Evolutionary conservation across 2,329 filamentous ascomycete species (phyloP), one percentile per base, ranked within the genome.

Genomic region (Parastagonospora avenae): DNA sequence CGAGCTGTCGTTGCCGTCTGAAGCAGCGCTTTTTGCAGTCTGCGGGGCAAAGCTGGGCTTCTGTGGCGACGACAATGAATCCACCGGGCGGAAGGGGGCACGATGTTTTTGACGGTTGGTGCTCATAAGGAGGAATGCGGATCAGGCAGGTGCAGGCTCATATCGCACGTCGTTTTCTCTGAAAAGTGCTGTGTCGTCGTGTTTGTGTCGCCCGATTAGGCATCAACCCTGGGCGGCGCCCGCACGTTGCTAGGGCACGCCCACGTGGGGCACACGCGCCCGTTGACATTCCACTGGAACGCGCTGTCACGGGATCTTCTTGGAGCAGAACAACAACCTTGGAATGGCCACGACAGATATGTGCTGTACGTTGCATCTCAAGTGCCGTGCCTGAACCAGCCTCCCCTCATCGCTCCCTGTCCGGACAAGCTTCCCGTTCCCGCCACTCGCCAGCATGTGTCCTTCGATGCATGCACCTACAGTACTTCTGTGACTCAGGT

Each of bases 1-100:
- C 24, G 44, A 42, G 27, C 11, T 38, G 29, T 15, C 46, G 38
- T 31, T 48, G 15, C 37, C 46, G n/a, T 6, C 24, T 15, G 24
- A 44, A 47, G 14, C 45, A 44, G 27, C 44, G 46, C 33, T 50
- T 41, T 50, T 49, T 12, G 42, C 37, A 31, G 41, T 42, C 19
- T 41, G 42, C 14, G 41, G 33, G 41, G 50, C 52, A 57, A 65
- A 70, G 15, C 47, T 60, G n/a, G 71, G 70, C 50, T 64, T 69
- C 50, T 69, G 63, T 8, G 64, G 60, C 11, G 67, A 72, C 8
- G 66, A 60, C 6, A 74, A 57, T 4, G 67, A 74, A 49, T 74
- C 60, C 38, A 72, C 48, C 7, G 68, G 71, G 39, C 65, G 66
- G 37, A 68, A 71, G 14, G 66, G 63, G 31, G 67, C 65, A 46